A percentile compares a stretch with the other conserved stretches of the same genome.
These are phyloP conservation scores for Gynandropsis gynandra DNA, from an alignment of 345 rosid genomes.

Conservation along the genomic window DNA sequence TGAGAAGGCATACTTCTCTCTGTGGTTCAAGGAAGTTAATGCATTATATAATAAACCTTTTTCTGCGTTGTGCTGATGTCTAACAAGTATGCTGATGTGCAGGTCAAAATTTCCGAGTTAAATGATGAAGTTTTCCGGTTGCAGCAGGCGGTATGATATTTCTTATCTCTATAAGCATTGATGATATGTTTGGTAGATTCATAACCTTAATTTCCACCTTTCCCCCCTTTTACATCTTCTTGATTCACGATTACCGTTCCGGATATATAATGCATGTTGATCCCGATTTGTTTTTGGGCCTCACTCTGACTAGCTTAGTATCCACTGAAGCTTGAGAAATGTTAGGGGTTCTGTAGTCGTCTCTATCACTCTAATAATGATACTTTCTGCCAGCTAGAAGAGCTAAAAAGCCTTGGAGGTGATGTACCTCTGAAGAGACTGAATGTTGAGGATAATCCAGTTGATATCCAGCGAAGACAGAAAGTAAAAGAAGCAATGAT, in stretches of 20 bases:
- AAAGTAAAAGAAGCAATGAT: constrained; percentile 94
- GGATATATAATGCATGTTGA: background rate
- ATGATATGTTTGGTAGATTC: constrained; percentile 5
- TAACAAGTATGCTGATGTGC: background rate
- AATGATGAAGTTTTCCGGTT: constrained; percentile 26
- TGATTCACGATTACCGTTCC: background rate
- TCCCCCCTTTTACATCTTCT: background rate
- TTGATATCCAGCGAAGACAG: constrained; percentile 60
- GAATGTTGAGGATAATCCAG: constrained; percentile 46
- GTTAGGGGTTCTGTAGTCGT: background rate
- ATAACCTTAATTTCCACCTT: background rate
- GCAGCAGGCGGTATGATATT: constrained; percentile 25
- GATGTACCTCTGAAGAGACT: constrained; percentile 24
- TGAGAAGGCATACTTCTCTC: too few relatives aligned
- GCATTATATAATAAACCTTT: constrained; percentile 4
- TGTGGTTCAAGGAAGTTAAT: too few relatives aligned
- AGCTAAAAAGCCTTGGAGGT: constrained; percentile 28
- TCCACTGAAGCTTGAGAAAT: background rate
- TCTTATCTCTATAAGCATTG: background rate
- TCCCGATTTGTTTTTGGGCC: constrained; percentile 1
- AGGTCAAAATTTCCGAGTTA: constrained; percentile 25
- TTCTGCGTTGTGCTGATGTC: background rate
- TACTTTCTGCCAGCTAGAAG: constrained; percentile 45
- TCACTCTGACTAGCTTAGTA: background rate
- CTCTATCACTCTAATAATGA: constrained; percentile 4